Percentiles rank a stretch among this genome's conserved stretches.
Conservation (phyloP, 805 yeast species). For the Peterozyma xylosa region DNA sequence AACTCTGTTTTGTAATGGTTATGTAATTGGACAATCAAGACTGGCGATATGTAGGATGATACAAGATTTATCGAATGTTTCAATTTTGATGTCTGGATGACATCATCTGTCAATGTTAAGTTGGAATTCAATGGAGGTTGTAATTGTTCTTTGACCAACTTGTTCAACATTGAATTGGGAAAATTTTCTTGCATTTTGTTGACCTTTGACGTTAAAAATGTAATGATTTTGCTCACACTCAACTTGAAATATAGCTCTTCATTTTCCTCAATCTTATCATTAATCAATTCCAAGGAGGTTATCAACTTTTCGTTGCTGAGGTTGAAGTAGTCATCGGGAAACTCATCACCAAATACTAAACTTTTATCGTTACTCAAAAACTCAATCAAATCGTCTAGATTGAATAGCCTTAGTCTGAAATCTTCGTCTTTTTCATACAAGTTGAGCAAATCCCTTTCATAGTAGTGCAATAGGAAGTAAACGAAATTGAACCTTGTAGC, state of each 20-base stretch:
- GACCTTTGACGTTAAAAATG: conserved; percentile 31
- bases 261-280: conserved; percentile 33
- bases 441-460: conserved; percentile 19
- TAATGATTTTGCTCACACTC: conserved; percentile 28
- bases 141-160: conserved; percentile 17
- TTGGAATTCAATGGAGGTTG: conserved; percentile 13
- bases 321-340: conserved; percentile 22
- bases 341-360: conserved; percentile 21
- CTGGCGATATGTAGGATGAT: conserved; percentile 31
- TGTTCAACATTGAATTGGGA: conserved; percentile 25
- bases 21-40: conserved; percentile 19
- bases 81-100: conserved; percentile 26
- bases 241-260: conserved; percentile 39
- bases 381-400: conserved; percentile 39
- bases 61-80: conserved; percentile 39
- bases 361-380: conserved; percentile 14
- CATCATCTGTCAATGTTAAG: conserved; percentile 9
- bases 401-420: conserved; percentile 21
- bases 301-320: conserved; percentile 18
- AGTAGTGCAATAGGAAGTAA: conserved; percentile 30
- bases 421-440: conserved; percentile 11
- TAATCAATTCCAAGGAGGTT: conserved; percentile 21
- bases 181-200: conserved; percentile 24
- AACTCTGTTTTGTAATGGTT: conserved; percentile 14
- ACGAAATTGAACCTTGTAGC: conserved; percentile 31